Conservation (phyloP, 139 green algal genomes). For the Micractinium sp. region DNA sequence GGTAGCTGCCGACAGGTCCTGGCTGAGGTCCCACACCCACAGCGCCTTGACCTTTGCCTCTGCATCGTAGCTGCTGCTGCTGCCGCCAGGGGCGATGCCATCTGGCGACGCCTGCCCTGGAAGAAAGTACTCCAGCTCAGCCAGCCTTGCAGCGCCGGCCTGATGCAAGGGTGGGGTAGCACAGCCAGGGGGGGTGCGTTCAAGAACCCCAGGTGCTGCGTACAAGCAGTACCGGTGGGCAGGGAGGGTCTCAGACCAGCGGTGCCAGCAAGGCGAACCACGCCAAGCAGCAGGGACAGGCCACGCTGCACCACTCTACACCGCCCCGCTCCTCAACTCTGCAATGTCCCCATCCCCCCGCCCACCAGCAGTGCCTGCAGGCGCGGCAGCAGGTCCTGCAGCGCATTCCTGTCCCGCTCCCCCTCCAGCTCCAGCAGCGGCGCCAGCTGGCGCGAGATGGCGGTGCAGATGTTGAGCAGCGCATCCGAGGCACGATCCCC, state of each 20-base stretch:
- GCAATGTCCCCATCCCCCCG: no score
- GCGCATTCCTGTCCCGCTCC: not conserved
- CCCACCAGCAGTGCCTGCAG: conserved; percentile 30
- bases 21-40: conserved; percentile 37
- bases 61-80: not conserved
- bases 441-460: conserved; percentile 1
- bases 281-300: not conserved
- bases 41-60: conserved; percentile 25
- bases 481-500: conserved; percentile 20
- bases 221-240: no score
- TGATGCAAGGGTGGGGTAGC: not conserved
- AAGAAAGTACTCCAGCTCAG: conserved; percentile 34
- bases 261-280: not conserved
- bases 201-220: not conserved
- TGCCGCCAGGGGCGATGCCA: not conserved
- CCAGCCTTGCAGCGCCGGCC: conserved; percentile 7
- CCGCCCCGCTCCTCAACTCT: no score
- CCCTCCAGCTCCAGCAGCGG: not conserved
- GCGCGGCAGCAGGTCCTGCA: conserved; percentile 29
- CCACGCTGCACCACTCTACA: no score
- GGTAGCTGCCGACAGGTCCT: conserved; percentile 10
- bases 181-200: not conserved
- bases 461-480: conserved; percentile 12
- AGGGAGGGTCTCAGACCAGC: no score
- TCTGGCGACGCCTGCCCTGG: not conserved